A percentile compares a stretch with the other conserved stretches of the same genome.
phyloP scores from a whole-genome alignment of 192 early-diverging fungal genomes.

The Dimargaris cristalligena region DNA sequence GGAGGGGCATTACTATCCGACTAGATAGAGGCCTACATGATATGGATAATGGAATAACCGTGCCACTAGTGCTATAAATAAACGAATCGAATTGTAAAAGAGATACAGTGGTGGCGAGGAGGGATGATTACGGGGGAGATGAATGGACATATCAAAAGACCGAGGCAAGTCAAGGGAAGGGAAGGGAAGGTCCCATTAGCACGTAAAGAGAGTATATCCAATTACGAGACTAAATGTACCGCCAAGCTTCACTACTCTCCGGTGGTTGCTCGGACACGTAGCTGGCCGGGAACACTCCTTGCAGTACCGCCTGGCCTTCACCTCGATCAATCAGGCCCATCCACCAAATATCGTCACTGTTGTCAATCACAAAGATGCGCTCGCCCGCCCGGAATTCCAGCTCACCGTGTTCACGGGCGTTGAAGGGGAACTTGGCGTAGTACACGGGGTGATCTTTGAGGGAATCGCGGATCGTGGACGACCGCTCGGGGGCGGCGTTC shows the following conservation, averaged over 20 bases:
- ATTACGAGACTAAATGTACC: constrained; percentile 12
- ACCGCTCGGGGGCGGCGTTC: neutral
- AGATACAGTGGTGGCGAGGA: too few relatives aligned
- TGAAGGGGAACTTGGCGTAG: constrained; percentile 56
- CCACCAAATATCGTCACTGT: constrained; percentile 72
- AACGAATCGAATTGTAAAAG: too few relatives aligned
- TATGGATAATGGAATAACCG: too few relatives aligned
- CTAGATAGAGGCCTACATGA: too few relatives aligned
- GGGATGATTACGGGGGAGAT: too few relatives aligned
- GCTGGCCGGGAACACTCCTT: constrained; percentile 65
- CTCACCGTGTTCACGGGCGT: constrained; percentile 55
- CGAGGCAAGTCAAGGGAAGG: too few relatives aligned
- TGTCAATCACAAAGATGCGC: constrained; percentile 55
- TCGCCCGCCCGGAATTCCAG: constrained; percentile 50
- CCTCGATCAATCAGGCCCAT: constrained; percentile 50
- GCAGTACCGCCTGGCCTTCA: constrained; percentile 32
- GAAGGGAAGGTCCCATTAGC: too few relatives aligned
- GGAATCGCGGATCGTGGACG: constrained; percentile 26
- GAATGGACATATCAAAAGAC: too few relatives aligned
- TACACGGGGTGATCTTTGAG: constrained; percentile 36
- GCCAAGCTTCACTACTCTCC: constrained; percentile 9
- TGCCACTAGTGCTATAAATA: too few relatives aligned
- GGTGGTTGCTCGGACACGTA: constrained; percentile 40
- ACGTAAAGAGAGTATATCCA: too few relatives aligned
- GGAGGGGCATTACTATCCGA: too few relatives aligned